phyloP scores from a whole-genome alignment of 1,284 basidiomycete species.

The Sporisorium graminicola region DNA sequence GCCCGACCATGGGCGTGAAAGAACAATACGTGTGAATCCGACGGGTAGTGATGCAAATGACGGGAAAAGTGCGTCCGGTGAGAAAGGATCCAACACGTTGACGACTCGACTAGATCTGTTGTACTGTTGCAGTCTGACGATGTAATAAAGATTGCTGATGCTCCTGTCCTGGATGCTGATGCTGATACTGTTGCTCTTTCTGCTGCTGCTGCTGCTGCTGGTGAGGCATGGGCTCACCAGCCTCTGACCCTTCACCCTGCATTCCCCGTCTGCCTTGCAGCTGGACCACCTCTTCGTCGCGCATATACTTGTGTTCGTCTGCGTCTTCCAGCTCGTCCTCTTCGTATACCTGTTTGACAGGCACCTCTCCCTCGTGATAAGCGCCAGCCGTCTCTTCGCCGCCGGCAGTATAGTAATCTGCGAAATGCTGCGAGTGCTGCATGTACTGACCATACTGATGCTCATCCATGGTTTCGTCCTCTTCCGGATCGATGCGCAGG shows the following conservation, averaged over 20 bases:
- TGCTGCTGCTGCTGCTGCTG: slow-evolving; percentile 2
- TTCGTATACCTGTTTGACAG: slow-evolving; percentile 3
- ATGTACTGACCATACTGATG: slow-evolving; percentile 7
- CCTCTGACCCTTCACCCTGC: slow-evolving; percentile 23
- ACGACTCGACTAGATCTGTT: slow-evolving; percentile 4
- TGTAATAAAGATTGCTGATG: neutral
- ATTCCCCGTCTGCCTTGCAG: slow-evolving; percentile 25
- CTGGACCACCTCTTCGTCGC: slow-evolving; percentile 32
- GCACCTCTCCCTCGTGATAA: neutral
- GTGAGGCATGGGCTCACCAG: slow-evolving; percentile 2
- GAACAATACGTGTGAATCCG: neutral
- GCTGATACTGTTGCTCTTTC: slow-evolving; percentile 7
- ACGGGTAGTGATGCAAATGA: neutral
- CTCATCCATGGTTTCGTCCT: slow-evolving; percentile 27
- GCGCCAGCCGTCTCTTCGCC: slow-evolving; percentile 10
- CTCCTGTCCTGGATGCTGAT: neutral
- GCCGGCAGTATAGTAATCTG: slow-evolving; percentile 33
- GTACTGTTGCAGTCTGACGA: neutral
- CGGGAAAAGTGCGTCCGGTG: neutral
- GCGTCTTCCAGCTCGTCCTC: slow-evolving; percentile 32
- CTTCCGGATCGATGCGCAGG: slow-evolving; percentile 34
- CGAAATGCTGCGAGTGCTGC: slow-evolving; percentile 28
- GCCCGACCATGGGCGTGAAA: neutral
- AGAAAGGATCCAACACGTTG: neutral
- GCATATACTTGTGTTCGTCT: slow-evolving; percentile 20